Evolutionary conservation across 1,284 basidiomycete species (phyloP).

Genomic region (Vanrija sp.): DNA sequence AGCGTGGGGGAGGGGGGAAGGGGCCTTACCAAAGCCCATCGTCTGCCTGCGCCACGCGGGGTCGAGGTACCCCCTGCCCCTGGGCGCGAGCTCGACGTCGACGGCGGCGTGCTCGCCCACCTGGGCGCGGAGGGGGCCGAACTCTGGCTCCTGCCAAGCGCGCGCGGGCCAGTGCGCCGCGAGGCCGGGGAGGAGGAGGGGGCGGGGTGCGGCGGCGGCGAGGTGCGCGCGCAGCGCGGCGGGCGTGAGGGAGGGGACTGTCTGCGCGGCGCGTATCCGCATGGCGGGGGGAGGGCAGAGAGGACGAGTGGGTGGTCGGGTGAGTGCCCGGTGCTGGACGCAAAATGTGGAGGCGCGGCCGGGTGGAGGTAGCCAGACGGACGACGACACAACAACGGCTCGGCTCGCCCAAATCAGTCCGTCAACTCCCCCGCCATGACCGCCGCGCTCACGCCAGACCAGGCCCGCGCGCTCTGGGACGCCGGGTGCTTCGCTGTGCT

Average conservation of each 20-base stretch:
- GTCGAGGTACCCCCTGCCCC: constrained; percentile 40
- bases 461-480: constrained; percentile 43
- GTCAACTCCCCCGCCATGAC: background rate
- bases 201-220: background rate
- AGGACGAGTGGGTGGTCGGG: background rate
- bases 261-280: background rate
- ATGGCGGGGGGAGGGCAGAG: background rate
- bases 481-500: constrained; percentile 46
- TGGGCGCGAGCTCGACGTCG: constrained; percentile 38
- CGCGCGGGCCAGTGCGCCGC: constrained; percentile 24
- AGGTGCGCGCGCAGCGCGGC: constrained; percentile 26
- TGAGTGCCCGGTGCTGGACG: background rate
- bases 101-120: constrained; percentile 31
- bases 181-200: constrained; percentile 28
- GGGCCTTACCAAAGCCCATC: constrained; percentile 37
- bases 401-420: too few species aligned
- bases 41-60: constrained; percentile 30
- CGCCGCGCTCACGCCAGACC: constrained; percentile 31
- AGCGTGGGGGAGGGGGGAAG: background rate
- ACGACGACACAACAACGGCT: too few species aligned
- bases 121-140: background rate
- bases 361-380: too few species aligned
- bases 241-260: constrained; percentile 6
- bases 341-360: background rate
- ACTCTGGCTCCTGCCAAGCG: constrained; percentile 25